Evolutionary conservation across 176 grass and related monocot genomes (phyloP).

Genomic region (Eremochloa ophiuroides): DNA sequence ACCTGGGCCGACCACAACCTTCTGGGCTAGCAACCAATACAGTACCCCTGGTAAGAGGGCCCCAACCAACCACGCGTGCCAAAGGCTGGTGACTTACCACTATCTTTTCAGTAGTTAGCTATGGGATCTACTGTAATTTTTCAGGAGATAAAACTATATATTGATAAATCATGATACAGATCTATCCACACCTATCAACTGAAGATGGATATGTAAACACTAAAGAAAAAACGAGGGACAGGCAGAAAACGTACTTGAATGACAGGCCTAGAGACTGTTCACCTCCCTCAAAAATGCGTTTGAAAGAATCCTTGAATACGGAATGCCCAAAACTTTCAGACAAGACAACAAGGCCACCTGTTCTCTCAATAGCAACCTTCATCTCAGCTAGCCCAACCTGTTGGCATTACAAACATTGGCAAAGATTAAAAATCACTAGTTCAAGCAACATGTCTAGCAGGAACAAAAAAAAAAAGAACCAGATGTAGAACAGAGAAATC

Average conservation of each 20-base stretch:
- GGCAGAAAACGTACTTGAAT: slow-evolving; percentile 77
- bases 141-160: background rate
- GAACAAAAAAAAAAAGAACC: background rate
- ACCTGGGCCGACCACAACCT: background rate
- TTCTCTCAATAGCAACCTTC: slow-evolving; percentile 97
- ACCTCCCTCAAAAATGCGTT: slow-evolving; percentile 81
- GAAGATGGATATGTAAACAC: background rate
- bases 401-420: slow-evolving; percentile 21
- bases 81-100: background rate
- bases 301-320: slow-evolving; percentile 98
- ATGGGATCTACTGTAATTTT: background rate
- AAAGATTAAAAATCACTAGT: background rate
- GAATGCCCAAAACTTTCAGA: slow-evolving; percentile 99
- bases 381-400: slow-evolving; percentile 97
- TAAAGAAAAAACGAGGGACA: background rate
- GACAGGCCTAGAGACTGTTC: slow-evolving; percentile 86
- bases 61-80: background rate
- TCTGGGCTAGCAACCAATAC: background rate
- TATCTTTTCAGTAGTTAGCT: background rate
- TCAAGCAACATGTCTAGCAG: background rate
- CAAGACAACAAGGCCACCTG: slow-evolving; percentile 93
- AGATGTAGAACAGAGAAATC: background rate
- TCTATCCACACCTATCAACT: background rate
- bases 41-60: background rate
- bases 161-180: background rate